A percentile compares a stretch with the other conserved stretches of the same genome.
Evolutionary conservation across 202 grass and related monocot species (phyloP).

Genomic region (Cymbopogon flexuosus): DNA sequence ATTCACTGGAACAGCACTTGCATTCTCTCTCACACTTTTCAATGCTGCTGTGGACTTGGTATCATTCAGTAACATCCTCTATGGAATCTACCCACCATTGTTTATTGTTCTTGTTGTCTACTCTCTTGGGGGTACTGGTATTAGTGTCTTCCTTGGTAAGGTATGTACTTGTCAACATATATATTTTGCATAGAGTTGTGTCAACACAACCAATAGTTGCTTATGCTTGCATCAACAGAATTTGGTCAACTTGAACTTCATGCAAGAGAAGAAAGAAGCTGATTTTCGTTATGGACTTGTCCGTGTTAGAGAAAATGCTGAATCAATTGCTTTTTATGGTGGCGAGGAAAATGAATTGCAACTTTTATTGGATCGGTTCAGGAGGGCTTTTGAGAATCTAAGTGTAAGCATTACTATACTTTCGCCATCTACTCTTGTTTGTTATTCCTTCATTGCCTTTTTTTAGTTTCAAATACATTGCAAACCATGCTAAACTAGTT

Average conservation of each 20-base stretch:
- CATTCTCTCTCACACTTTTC: conserved; percentile 80
- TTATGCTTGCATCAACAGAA: conserved; percentile 46
- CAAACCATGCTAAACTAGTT: background rate
- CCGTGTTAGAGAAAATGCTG: conserved; percentile 94
- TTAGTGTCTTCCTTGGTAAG: conserved; percentile 91
- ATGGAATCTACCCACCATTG: conserved; percentile 92
- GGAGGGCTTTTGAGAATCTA: conserved; percentile 84
- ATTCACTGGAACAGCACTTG: conserved; percentile 86
- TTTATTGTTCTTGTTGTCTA: conserved; percentile 93
- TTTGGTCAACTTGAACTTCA: conserved; percentile 94
- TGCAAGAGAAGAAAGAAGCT: conserved; percentile 99
- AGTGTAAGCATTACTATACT: conserved; percentile 44
- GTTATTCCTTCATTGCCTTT: conserved; percentile 10
- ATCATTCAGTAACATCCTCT: conserved; percentile 98
- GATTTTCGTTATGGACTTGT: conserved; percentile 98
- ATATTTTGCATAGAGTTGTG: background rate
- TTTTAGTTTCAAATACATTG: background rate
- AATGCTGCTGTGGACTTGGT: conserved; percentile 88
- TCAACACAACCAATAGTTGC: conserved; percentile 12
- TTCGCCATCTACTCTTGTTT: background rate
- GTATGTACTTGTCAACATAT: conserved; percentile 37
- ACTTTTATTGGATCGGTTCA: conserved; percentile 81
- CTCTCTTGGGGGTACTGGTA: conserved; percentile 85
- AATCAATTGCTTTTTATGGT: conserved; percentile 96
- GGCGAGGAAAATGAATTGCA: conserved; percentile 89